A percentile compares a stretch with the other conserved stretches of the same genome.
Conservation (phyloP, 2,329 filamentous ascomycete genomes). For the Leptographium galeiforme region DNA sequence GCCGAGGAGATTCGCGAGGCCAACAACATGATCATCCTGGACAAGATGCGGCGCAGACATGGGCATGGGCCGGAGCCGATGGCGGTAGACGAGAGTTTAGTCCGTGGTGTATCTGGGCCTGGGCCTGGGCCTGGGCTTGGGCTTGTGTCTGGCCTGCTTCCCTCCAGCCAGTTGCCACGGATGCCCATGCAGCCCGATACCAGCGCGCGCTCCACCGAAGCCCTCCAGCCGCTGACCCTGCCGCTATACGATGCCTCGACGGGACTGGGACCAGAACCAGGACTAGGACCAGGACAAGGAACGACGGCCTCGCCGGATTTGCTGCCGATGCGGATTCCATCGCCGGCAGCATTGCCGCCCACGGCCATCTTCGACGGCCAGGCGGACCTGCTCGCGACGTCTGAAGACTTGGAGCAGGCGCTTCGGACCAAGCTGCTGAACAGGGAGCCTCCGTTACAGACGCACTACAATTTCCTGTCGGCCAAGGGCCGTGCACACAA, state of each 20-base stretch:
- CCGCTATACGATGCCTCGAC: not conserved
- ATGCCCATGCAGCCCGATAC: not conserved
- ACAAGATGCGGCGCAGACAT: slow-evolving; percentile 4
- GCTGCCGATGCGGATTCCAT: not conserved
- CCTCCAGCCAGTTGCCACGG: not conserved
- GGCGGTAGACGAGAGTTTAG: not conserved
- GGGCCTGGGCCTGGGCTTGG: not conserved
- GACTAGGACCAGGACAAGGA: not conserved
- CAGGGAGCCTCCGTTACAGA: not conserved
- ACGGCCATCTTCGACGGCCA: not conserved
- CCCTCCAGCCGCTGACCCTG: not conserved
- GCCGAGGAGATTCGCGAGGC: slow-evolving; percentile 47
- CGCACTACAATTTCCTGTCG: not conserved
- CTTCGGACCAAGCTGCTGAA: not conserved
- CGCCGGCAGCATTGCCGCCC: not conserved
- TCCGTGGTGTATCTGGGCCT: no score
- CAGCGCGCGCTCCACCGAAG: not conserved
- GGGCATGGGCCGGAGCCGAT: not conserved
- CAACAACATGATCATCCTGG: slow-evolving; percentile 20
- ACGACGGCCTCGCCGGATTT: not conserved
- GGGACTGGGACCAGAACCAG: not conserved
- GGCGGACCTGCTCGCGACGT: not conserved
- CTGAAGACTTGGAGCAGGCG: not conserved
- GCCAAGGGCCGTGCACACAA: not conserved
- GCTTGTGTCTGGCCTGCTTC: not conserved